Base-by-base conservation (phyloP, 1,284 basidiomycete genomes). In the Rhodotorula sp. region DNA sequence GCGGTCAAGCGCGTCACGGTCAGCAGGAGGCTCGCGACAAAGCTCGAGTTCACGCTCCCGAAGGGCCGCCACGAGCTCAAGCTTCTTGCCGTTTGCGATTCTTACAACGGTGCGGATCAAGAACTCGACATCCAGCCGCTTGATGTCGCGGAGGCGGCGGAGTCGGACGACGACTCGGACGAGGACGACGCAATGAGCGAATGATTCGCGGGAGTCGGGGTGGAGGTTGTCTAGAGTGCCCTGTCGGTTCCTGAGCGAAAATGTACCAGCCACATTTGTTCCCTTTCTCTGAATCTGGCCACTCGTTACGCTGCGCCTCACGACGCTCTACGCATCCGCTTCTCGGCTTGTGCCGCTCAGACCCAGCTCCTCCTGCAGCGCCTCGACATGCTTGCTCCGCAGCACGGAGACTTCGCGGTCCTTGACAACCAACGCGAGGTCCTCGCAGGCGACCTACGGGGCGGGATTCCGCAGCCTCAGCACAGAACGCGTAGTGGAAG, bases 1-100 rank as follows among this genome's bases (percentile, higher is more conserved):
- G 91, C 92, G 63, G 97, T 99, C 86, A 97, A 98, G 84, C 91
- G 91, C 70, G 91, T 98, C 34, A 97, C 96, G 0, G 88, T 98
- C 74, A 89, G 87, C 78, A 89, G 88, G 78, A 89, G 84, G 73
- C 85, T 97, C 22, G 83, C 85, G 34, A 89, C 92, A 70, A 93
- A 93, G 80, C 87, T 99, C 51, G 94, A 98, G 81, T 92, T 98
- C 79, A 90, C 88, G 5, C 81, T 97, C 61, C 88, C 91, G 0
- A 88, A 94, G 82, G 96, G 96, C 50, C 85, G 84, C 55, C 92
- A 96, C 80, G 83, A 86, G 21, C 85, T 98, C 72, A 94, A 92
- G 82, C 83, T 97, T 55, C 97, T 92, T 80, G 88, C 97, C 71
- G 94, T 99, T 77, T 96, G 92, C 78, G 96, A 97, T 81, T 90